These are phyloP conservation scores for Cordia subcordata DNA, from an alignment of 257 asterid genomes.

Conservation along the genomic window DNA sequence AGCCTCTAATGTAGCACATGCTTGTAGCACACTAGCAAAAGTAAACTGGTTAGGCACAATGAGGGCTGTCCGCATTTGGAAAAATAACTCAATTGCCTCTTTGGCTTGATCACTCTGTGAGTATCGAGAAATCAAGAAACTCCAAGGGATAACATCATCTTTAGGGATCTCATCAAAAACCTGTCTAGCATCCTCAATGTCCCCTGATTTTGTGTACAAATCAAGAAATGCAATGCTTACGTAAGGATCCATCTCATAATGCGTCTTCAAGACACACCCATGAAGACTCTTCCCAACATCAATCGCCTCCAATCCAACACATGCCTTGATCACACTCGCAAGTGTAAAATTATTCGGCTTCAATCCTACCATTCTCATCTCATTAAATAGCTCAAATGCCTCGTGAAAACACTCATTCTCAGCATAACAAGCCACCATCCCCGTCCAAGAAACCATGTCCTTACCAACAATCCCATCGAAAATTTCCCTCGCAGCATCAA, in stretches of 20 bases:
- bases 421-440: slow-evolving; percentile 77
- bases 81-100: slow-evolving; percentile 66
- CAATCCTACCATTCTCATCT: slow-evolving; percentile 61
- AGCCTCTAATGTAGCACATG: slow-evolving; percentile 59
- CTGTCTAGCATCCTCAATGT: slow-evolving; percentile 57
- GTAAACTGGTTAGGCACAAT: slow-evolving; percentile 82
- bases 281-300: slow-evolving; percentile 63
- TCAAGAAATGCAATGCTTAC: slow-evolving; percentile 86
- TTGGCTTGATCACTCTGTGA: slow-evolving; percentile 65
- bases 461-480: slow-evolving; percentile 48
- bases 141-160: slow-evolving; percentile 85
- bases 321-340: slow-evolving; percentile 78
- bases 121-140: slow-evolving; percentile 88
- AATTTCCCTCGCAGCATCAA: slow-evolving; percentile 48
- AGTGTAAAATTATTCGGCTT: slow-evolving; percentile 79
- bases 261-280: slow-evolving; percentile 59
- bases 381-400: slow-evolving; percentile 45
- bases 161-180: slow-evolving; percentile 79
- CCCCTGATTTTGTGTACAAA: slow-evolving; percentile 64
- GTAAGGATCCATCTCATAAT: slow-evolving; percentile 69
- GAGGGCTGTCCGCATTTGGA: slow-evolving; percentile 49
- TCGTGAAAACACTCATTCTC: slow-evolving; percentile 61
- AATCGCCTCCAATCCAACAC: slow-evolving; percentile 55
- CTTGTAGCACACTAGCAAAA: slow-evolving; percentile 82
- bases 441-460: slow-evolving; percentile 91